phyloP scores from a whole-genome alignment of 2,329 filamentous ascomycete genomes.

The Botrytis fragariae region DNA sequence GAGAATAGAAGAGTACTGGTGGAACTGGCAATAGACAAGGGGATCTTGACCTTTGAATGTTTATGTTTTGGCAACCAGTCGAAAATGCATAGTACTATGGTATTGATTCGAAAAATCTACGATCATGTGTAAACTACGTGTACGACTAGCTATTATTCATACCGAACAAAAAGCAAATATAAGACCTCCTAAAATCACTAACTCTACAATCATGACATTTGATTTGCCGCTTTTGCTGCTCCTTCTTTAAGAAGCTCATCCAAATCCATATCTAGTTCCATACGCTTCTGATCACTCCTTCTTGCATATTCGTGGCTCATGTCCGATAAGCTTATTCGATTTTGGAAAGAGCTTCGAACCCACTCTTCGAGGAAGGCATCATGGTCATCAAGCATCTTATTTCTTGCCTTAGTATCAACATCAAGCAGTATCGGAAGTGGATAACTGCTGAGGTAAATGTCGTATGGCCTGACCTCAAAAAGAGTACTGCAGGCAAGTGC shows the following conservation, averaged over 20 bases:
- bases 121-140: background rate
- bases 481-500: slow-evolving; percentile 11
- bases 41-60: background rate
- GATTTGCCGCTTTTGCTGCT: background rate
- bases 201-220: background rate
- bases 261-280: background rate
- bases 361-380: slow-evolving; percentile 10
- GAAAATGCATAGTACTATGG: background rate
- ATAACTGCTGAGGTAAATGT: slow-evolving; percentile 2
- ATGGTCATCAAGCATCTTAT: slow-evolving; percentile 2
- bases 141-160: background rate
- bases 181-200: background rate
- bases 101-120: background rate
- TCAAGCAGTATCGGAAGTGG: slow-evolving; percentile 4
- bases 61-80: background rate
- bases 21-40: background rate
- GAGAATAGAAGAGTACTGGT: background rate
- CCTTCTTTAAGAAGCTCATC: slow-evolving; percentile 11
- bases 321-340: slow-evolving; percentile 1
- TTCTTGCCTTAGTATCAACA: background rate
- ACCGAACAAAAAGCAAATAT: background rate
- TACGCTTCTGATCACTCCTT: background rate
- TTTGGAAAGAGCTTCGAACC: slow-evolving; percentile 4
- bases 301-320: slow-evolving; percentile 1
- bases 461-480: slow-evolving; percentile 7